phyloP scores from a whole-genome alignment of 345 rosid species.

The Noccaea caerulescens region DNA sequence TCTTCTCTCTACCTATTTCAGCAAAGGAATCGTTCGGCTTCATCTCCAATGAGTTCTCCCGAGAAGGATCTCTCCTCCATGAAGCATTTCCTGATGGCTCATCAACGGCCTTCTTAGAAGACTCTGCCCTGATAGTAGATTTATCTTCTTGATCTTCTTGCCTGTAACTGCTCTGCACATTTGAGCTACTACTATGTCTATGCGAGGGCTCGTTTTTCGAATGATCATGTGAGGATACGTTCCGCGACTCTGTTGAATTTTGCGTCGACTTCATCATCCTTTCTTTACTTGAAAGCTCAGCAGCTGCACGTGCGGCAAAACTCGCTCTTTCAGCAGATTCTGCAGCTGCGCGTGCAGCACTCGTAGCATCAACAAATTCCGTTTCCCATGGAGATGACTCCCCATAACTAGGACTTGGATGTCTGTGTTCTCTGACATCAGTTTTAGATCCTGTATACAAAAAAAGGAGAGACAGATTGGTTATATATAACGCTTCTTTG shows the following conservation, averaged over 20 bases:
- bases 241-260: constrained; percentile 48
- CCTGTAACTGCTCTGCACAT: constrained; percentile 35
- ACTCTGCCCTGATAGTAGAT: constrained; percentile 1
- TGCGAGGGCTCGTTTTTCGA: constrained; percentile 36
- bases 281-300: constrained; percentile 77
- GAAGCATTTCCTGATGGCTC: constrained; percentile 33
- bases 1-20: constrained; percentile 38
- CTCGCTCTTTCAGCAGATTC: constrained; percentile 98
- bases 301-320: constrained; percentile 96
- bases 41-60: constrained; percentile 48
- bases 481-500: constrained; percentile 13
- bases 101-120: constrained; percentile 10
- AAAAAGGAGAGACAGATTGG: neutral
- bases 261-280: constrained; percentile 44
- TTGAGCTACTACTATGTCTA: constrained; percentile 35
- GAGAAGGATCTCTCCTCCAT: constrained; percentile 51
- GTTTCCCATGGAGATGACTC: constrained; percentile 56
- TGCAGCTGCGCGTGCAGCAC: constrained; percentile 95
- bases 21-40: constrained; percentile 40
- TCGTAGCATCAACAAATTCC: constrained; percentile 81
- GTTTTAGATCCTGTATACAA: constrained; percentile 49
- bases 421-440: constrained; percentile 50
- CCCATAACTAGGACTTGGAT: constrained; percentile 47
- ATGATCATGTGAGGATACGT: constrained; percentile 40
- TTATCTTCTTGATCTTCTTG: constrained; percentile 29